phyloP scores from a whole-genome alignment of 2,329 filamentous ascomycete species.

The Monilinia laxa region DNA sequence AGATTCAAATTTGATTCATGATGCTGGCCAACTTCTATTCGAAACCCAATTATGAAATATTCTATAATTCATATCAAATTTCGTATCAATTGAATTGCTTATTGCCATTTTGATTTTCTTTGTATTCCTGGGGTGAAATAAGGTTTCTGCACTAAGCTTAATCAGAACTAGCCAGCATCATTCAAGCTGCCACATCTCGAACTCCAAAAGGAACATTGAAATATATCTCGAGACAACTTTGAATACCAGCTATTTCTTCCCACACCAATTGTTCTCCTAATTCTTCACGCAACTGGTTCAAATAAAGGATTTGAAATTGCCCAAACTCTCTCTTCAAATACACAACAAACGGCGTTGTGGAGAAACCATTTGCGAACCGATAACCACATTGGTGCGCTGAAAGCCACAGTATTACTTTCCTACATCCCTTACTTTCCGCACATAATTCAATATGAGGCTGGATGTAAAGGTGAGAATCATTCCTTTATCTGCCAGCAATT shows the following conservation, averaged over 20 bases:
- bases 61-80: too few relatives aligned
- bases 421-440: slow-evolving; percentile 28
- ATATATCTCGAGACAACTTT: slow-evolving; percentile 11
- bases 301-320: neutral
- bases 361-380: slow-evolving; percentile 27
- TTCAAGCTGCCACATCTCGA: slow-evolving; percentile 24
- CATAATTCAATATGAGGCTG: slow-evolving; percentile 51
- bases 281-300: neutral
- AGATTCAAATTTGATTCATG: too few relatives aligned
- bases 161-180: slow-evolving; percentile 25
- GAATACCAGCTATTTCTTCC: neutral
- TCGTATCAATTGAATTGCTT: too few relatives aligned
- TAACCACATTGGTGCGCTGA: slow-evolving; percentile 13
- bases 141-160: slow-evolving; percentile 17
- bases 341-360: slow-evolving; percentile 11
- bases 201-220: slow-evolving; percentile 15
- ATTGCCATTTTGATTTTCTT: neutral
- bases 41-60: too few relatives aligned
- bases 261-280: neutral
- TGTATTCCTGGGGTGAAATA: slow-evolving; percentile 1
- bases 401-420: slow-evolving; percentile 32
- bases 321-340: neutral
- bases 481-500: slow-evolving; percentile 13
- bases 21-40: too few relatives aligned
- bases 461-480: slow-evolving; percentile 55